phyloP scores from a whole-genome alignment of 2,329 filamentous ascomycete genomes.

The Colletotrichum sansevieriae region DNA sequence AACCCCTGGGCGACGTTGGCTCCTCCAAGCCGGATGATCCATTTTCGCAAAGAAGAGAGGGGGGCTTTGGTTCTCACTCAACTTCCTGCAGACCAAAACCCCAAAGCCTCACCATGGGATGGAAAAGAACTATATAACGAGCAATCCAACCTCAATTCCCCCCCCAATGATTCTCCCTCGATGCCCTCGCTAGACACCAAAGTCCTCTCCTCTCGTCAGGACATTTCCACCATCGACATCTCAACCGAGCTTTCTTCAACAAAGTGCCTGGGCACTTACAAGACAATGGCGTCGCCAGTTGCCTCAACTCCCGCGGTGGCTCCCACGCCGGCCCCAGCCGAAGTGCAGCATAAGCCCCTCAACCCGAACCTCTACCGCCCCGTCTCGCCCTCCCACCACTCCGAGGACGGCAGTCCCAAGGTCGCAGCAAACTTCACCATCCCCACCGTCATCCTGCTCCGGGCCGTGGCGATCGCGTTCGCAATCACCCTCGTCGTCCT shows the following conservation, averaged over 20 bases:
- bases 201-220: neutral
- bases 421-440: conserved; percentile 10
- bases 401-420: neutral
- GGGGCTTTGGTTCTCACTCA: no score
- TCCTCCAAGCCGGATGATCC: no score
- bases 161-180: no score
- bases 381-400: conserved; percentile 1
- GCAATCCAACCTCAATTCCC: no score
- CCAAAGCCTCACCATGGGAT: no score
- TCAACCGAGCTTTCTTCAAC: conserved; percentile 29
- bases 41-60: no score
- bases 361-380: conserved; percentile 23
- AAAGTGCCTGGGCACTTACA: conserved; percentile 33
- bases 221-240: neutral
- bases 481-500: conserved; percentile 17
- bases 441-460: conserved; percentile 18
- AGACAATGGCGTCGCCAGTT: conserved; percentile 24
- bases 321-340: neutral
- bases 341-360: neutral
- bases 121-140: no score
- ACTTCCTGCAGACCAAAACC: no score
- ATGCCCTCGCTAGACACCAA: neutral
- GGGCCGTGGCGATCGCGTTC: conserved; percentile 12
- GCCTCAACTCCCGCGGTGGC: neutral
- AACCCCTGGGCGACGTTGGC: no score